Evolutionary conservation across 148 eudicot species (phyloP), one percentile per base, ranked within the genome.

Genomic region (Nyssa sinensis): DNA sequence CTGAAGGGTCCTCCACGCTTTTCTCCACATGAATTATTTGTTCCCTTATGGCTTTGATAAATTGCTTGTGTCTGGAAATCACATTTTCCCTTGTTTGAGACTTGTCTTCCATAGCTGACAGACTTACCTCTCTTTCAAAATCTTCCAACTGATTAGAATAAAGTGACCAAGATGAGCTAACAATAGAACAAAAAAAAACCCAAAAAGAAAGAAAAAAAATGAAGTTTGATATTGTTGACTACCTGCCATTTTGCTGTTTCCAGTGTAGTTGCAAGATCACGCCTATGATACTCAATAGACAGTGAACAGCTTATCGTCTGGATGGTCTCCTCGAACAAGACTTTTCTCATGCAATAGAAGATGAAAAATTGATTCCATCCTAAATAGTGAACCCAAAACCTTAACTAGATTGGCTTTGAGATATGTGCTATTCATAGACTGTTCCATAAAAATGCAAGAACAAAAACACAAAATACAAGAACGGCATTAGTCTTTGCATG

Each of bases 231-330:
- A n/a, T n/a, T 10, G 33, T n/a, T 27, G 70, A 47, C 33, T 71
- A 82, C 84, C 84, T 82, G 84, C 84, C 84, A 82, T 77, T 82
- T 82, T 58, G 74, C 74, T 47, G 84, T 82, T 71, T 78, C 84
- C n/a, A 78, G 64, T 61, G 79, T 72, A 66, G 84, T 82, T 29
- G 81, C 75, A 60, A 82, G 84, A 70, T 82, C 79, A 28, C 81
- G 84, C 67, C 62, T 74, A 62, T 78, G 81, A 71, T 61, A 66
- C 30, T 78, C 73, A 7, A 82, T 51, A 3, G 79, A 78, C 25
- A n/a, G 47, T 66, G 67, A 74, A 72, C 31, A 82, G 57, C 74
- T 75, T 74, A 19, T 65, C 7, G 17, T 78, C 84, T 51, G 33
- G 51, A 65, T 57, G 70, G 53, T 75, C 67, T 67, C 64, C 81